phyloP scores from a whole-genome alignment of 2,329 filamentous ascomycete genomes.

The Furcasterigmium furcatum region DNA sequence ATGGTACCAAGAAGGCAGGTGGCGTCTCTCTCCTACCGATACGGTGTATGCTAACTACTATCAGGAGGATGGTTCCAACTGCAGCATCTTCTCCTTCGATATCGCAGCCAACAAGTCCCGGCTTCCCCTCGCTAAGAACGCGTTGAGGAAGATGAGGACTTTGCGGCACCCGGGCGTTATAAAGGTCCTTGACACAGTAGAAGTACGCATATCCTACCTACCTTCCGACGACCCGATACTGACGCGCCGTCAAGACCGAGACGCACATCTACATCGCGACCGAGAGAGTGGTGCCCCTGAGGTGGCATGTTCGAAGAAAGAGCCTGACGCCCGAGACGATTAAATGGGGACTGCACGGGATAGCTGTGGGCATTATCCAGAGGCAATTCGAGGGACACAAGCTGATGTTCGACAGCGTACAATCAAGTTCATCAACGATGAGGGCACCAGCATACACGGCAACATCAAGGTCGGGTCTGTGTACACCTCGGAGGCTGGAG shows the following conservation, averaged over 20 bases:
- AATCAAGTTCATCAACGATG: constrained; percentile 92
- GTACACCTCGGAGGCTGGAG: constrained; percentile 92
- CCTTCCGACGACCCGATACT: not conserved
- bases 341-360: constrained; percentile 90
- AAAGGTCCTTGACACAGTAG: constrained; percentile 89
- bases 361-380: constrained; percentile 60
- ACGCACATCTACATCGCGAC: constrained; percentile 95
- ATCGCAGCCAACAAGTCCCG: constrained; percentile 75
- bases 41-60: not conserved
- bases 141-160: constrained; percentile 88
- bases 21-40: not conserved
- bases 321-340: constrained; percentile 87
- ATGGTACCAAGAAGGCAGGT: constrained; percentile 83
- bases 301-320: constrained; percentile 87
- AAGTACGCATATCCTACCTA: constrained; percentile 48
- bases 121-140: constrained; percentile 86
- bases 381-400: not conserved
- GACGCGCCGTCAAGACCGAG: constrained; percentile 63
- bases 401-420: constrained; percentile 59
- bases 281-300: constrained; percentile 80
- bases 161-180: constrained; percentile 92
- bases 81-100: constrained; percentile 97
- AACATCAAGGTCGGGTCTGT: constrained; percentile 81
- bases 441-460: constrained; percentile 88
- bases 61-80: constrained; percentile 89